A percentile compares a stretch with the other conserved stretches of the same genome.
These are phyloP conservation scores for Colletotrichum viniferum DNA, from an alignment of 2,329 filamentous ascomycete species.

Conservation along the genomic window DNA sequence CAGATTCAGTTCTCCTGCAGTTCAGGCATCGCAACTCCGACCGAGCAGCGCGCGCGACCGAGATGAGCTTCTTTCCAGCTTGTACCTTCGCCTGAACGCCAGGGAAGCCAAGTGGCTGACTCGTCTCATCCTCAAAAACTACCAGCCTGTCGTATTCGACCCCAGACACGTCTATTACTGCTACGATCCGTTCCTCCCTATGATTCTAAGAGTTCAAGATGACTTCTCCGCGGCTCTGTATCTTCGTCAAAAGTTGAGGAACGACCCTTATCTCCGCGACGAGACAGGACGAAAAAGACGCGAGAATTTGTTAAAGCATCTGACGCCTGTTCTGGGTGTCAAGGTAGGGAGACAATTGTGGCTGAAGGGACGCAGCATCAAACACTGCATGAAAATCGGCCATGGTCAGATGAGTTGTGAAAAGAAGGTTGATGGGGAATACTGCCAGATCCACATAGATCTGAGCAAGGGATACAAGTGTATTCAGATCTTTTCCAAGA, in stretches of 20 bases:
- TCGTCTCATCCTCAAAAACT: conserved; percentile 78
- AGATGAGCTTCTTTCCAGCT: conserved; percentile 48
- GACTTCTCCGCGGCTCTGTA: conserved; percentile 66
- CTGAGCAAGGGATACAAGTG: conserved; percentile 55
- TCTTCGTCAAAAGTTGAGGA: conserved; percentile 48
- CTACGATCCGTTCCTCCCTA: conserved; percentile 73
- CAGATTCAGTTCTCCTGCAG: conserved; percentile 70
- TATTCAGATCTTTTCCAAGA: conserved; percentile 89
- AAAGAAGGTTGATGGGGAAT: conserved; percentile 86
- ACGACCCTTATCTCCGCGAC: conserved; percentile 28
- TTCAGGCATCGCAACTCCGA: conserved; percentile 46
- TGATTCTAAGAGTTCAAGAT: conserved; percentile 72
- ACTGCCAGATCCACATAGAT: conserved; percentile 87
- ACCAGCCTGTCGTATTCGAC: conserved; percentile 70
- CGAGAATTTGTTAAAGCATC: conserved; percentile 30
- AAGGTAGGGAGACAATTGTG: conserved; percentile 70
- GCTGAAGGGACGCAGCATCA: conserved; percentile 72
- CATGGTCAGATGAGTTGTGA: conserved; percentile 72
- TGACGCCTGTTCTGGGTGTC: conserved; percentile 61
- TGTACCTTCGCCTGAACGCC: conserved; percentile 67
- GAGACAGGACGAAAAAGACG: conserved; percentile 13
- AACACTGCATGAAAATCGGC: conserved; percentile 73
- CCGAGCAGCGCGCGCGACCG: conserved; percentile 33
- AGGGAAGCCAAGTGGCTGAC: conserved; percentile 87
- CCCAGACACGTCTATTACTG: conserved; percentile 55